Base-by-base conservation (phyloP, 1,139 yeast species). In the Sugiyamaella grinbergsii region DNA sequence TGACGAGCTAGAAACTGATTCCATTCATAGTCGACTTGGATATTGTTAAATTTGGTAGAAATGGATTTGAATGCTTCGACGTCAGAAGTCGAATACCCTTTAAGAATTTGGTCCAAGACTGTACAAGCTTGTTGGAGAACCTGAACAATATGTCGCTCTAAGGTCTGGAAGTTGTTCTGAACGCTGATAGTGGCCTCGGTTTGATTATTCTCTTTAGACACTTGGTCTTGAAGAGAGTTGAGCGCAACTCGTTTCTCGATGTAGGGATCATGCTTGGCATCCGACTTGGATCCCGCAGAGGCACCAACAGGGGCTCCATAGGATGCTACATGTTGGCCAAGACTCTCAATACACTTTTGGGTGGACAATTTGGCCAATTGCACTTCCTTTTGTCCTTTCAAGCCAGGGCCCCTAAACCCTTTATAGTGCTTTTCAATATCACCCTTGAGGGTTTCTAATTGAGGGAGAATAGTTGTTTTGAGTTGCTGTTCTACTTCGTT, bases 11-110 rank as follows among this genome's bases (percentile, higher is more conserved):
- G 52, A 57, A 78, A 78, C 51, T 63, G 64, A n/a, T 59, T 49
- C 82, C 82, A 78, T 62, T 78, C 81, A 26, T 65, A 61, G 51
- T 64, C 69, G 28, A 65, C 66, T 16, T 71, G 64, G 42, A 78
- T 66, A 3, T 61, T 54, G 23, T 54, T 54, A 42, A 77, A 68
- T 15, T 66, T 56, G 40, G 60, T 59, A 48, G 69, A 59, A 39
- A 74, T 54, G n/a, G 62, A 56, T 24, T 57, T 54, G 52, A 68
- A 66, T 34, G 69, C 54, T 36, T 67, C 67, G 26, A 60, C 54
- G 40, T 63, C 61, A 37, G 58, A 56, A 16, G 60, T 57, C 52
- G 65, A 62, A 58, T 62, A 72, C 24, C 63, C 65, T 16, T 59
- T 57, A 45, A 69, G 61, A 16, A 66, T 53, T 49, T 65, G 61